These are phyloP conservation scores for Pythium rhizo-oryzae DNA, from an alignment of 352 stramenopile genomes.

Conservation along the genomic window DNA sequence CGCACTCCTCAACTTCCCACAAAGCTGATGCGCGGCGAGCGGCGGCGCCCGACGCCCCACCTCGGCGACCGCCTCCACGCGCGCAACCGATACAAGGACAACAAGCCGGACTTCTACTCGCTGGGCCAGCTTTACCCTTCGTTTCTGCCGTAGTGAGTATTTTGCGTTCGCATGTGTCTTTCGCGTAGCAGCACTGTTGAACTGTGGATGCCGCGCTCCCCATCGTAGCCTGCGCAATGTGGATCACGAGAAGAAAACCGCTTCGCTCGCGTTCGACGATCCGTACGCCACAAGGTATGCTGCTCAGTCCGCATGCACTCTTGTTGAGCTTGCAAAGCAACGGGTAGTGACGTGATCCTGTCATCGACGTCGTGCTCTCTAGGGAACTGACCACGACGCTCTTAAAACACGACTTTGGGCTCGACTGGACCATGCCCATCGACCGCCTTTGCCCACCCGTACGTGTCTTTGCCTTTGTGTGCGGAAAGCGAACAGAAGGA, in stretches of 20 bases:
- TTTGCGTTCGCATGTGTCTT: not conserved
- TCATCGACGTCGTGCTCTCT: not conserved
- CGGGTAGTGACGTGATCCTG: not conserved
- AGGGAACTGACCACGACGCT: constrained; percentile 93
- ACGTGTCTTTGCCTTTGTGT: constrained; percentile 19
- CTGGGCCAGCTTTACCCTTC: constrained; percentile 59
- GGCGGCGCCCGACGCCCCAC: constrained; percentile 58
- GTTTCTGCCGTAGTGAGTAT: constrained; percentile 67
- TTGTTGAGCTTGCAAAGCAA: not conserved
- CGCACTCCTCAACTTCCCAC: not conserved
- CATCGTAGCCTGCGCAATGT: constrained; percentile 59
- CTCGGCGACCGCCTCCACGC: constrained; percentile 64
- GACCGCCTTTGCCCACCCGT: constrained; percentile 95
- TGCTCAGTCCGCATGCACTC: not conserved
- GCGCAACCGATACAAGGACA: constrained; percentile 76
- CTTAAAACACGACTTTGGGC: constrained; percentile 90
- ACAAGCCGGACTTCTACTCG: constrained; percentile 77
- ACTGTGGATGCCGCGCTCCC: not conserved
- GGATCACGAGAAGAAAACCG: constrained; percentile 53
- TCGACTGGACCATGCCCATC: constrained; percentile 91
- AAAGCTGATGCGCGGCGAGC: constrained; percentile 37
- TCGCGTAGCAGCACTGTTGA: not conserved
- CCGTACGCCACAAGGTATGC: constrained; percentile 68
- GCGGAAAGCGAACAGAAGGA: not conserved
- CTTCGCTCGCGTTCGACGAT: constrained; percentile 73